Evolutionary conservation across 495 filamentous ascomycete genomes (phyloP).

Genomic region (Neurospora terricola): DNA sequence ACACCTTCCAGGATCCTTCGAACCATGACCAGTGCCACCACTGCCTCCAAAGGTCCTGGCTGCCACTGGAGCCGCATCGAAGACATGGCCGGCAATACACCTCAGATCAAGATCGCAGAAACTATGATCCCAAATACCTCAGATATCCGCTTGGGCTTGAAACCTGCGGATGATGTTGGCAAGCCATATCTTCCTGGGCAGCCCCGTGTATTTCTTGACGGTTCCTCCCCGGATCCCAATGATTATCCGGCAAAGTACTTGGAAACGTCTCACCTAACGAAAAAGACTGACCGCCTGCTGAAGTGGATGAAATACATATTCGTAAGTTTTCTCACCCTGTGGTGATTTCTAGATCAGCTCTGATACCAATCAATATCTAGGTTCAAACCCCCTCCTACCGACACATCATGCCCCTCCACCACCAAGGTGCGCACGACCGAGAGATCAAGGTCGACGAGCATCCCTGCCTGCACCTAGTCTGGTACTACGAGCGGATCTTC

Average conservation of each 20-base stretch:
- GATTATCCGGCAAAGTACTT: constrained; percentile 9
- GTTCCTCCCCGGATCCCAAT: not conserved
- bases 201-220: constrained; percentile 13
- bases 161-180: not conserved
- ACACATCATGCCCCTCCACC: constrained; percentile 19
- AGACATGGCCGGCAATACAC: not conserved
- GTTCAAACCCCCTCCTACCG: constrained; percentile 20
- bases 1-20: not conserved
- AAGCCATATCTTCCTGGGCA: constrained; percentile 17
- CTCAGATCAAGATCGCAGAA: not conserved
- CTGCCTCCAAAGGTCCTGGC: not conserved
- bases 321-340: not conserved
- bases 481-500: constrained; percentile 40
- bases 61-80: not conserved
- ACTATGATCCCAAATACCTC: not conserved
- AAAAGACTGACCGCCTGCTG: constrained; percentile 9
- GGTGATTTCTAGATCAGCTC: too few species aligned
- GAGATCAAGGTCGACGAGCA: constrained; percentile 29
- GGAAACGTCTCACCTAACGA: constrained; percentile 5
- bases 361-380: not conserved
- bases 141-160: not conserved
- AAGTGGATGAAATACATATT: constrained; percentile 22
- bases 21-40: not conserved
- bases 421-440: constrained; percentile 16
- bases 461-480: constrained; percentile 45